phyloP scores from a whole-genome alignment of 2,329 filamentous ascomycete species.

The Hymenoscyphus salicellus region DNA sequence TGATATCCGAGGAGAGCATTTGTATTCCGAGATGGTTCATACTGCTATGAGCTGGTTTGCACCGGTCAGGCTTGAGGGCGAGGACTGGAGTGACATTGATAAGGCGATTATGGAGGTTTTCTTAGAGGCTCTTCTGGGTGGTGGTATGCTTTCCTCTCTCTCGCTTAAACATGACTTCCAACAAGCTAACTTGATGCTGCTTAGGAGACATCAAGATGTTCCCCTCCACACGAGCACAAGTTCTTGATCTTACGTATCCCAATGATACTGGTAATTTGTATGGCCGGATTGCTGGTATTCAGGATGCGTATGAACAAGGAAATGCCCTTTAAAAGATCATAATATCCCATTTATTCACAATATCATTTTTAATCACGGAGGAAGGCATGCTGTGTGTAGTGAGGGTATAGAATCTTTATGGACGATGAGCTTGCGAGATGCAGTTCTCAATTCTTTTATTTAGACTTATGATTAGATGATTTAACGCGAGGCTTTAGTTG shows the following conservation, averaged over 20 bases:
- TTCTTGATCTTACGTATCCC: background rate
- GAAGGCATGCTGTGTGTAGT: background rate
- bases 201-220: background rate
- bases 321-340: too few species aligned
- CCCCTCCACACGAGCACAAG: background rate
- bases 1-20: background rate
- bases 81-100: background rate
- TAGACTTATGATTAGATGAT: background rate
- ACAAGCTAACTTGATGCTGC: background rate
- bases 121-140: background rate
- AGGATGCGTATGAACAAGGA: background rate
- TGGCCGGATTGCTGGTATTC: background rate
- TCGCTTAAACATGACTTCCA: background rate
- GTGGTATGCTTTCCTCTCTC: background rate
- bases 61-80: background rate
- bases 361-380: background rate
- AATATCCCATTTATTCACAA: background rate
- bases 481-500: background rate
- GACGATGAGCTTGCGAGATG: constrained; percentile 1
- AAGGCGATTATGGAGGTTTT: background rate
- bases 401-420: background rate
- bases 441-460: background rate
- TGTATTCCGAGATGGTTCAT: background rate
- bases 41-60: background rate
- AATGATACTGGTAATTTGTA: background rate